Evolutionary conservation across 768 basidiomycete species (phyloP), one percentile per base, ranked within the genome.

Genomic region (Suillus subaureus): DNA sequence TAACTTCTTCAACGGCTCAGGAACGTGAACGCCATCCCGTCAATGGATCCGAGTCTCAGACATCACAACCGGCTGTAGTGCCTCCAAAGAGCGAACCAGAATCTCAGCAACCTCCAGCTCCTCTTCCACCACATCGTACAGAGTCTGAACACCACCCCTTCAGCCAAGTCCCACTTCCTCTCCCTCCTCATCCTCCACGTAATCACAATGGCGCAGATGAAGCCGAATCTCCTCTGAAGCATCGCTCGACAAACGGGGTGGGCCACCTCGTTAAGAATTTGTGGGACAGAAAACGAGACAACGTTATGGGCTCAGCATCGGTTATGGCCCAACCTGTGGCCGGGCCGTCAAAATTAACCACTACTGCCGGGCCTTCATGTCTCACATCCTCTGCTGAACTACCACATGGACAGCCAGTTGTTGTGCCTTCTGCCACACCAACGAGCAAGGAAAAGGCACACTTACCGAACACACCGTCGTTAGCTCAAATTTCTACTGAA

Each of bases 131-230:
- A 58, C 16, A 40, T 26, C 16, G 9, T 26, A 26, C 18, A 28
- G 37, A 58, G 16, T 39, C 13, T 58, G 57, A 40, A 40, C 62
- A 61, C 35, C 45, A 28, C 5, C 72, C 68, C 5, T 62, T 67
- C 16, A 70, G 69, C 42, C 68, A 70, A 51, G 12, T 40, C 23
- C 23, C 23, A 40, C 6, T 26, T 26, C 57, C 26, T 40, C 16
- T 8, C n/a, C 57, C 15, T 16, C 37, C 35, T 1, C 35, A n/a
- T 37, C 56, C 56, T 40, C 39, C 16, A 15, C 23, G 4, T 18
- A 58, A 40, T 58, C 15, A 9, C 57, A 40, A 5, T 26, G 23
- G 37, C 28, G 43, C 28, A 57, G 43, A 57, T 31, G 31, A n/a
- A 16, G 33, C 31, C 3, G 61, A 62, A 28, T 62, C 61, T 33